Evolutionary conservation across 2,329 filamentous ascomycete genomes (phyloP).

Genomic region (Aureobasidium zeae): DNA sequence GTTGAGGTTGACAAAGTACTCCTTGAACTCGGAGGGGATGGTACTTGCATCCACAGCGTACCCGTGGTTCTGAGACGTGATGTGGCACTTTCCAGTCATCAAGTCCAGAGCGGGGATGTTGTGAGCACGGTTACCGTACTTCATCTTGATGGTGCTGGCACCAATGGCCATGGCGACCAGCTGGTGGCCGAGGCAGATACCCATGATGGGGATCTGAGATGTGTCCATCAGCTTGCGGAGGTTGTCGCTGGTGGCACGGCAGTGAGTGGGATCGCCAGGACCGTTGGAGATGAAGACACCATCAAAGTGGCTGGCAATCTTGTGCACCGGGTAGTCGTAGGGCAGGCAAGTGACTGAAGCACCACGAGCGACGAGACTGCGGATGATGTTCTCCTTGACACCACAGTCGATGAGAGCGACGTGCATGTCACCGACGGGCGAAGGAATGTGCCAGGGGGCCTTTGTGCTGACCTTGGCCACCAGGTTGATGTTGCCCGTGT

Average conservation of each 20-base stretch:
- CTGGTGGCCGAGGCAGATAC: constrained; percentile 96
- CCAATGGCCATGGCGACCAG: constrained; percentile 83
- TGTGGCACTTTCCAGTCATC: constrained; percentile 94
- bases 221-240: constrained; percentile 82
- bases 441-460: constrained; percentile 90
- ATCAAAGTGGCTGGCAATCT: constrained; percentile 94
- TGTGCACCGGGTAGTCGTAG: constrained; percentile 95
- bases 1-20: constrained; percentile 98
- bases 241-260: constrained; percentile 88
- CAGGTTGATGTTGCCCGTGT: constrained; percentile 93
- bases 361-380: constrained; percentile 83
- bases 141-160: constrained; percentile 88
- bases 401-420: constrained; percentile 94
- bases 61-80: constrained; percentile 96
- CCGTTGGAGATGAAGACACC: constrained; percentile 99
- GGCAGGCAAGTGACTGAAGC: constrained; percentile 91
- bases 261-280: constrained; percentile 95
- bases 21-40: constrained; percentile 79
- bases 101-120: constrained; percentile 95
- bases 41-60: constrained; percentile 86
- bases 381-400: constrained; percentile 99
- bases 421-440: constrained; percentile 73
- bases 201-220: constrained; percentile 87
- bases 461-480: constrained; percentile 97
- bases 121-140: constrained; percentile 98